Evolutionary conservation across 116 monocot genomes (phyloP), one percentile per base, ranked within the genome.

Genomic region (Papilionanthe hybrid): DNA sequence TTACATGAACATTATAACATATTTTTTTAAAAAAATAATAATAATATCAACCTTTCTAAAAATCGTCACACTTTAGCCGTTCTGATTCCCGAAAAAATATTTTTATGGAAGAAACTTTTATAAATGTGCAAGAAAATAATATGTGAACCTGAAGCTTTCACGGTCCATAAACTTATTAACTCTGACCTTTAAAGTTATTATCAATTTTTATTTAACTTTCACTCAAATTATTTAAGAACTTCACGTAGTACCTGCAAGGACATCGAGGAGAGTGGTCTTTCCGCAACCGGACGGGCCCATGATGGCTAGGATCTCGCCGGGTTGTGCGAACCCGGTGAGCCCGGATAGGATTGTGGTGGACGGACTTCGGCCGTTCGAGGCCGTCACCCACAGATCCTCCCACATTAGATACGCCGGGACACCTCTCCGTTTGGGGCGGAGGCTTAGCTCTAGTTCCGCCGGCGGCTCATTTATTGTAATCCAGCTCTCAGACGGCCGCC

Each of bases 241-340:
- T 53, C 3, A 15, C 17, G 1, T 17, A 53, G 53, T 47, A 75
- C 81, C 81, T 15, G 81, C 75, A n/a, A 81, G 63, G 1, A 72
- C 9, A 65, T 81, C 47, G 25, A 81, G 75, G 29, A 81, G 47
- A 11, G 81, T 75, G 19, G 81, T 72, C 19, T 81, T 81, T 13
- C 81, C 81, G 25, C 81, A 75, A 7, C 81, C 75, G 44, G 81
- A 81, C 0, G 81, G 81, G 9, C 81, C 81, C 81, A 81, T 81
- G 45, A 81, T 75, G 7, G 81, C 81, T 23, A 81, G 45, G 10
- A 75, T 43, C 43, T 81, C 75, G 43, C 43, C 60, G 45, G 81
- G 81, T 63, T 42, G 20, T 45, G 81, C 81, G 22, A 81, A 81
- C 25, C 81, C 81, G 28, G 42, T 81, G 7, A 81, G 57, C 7